A percentile compares a stretch with the other conserved stretches of the same genome.
Conservation (phyloP, 1,284 basidiomycete genomes). For the Microbotryum violaceum region DNA sequence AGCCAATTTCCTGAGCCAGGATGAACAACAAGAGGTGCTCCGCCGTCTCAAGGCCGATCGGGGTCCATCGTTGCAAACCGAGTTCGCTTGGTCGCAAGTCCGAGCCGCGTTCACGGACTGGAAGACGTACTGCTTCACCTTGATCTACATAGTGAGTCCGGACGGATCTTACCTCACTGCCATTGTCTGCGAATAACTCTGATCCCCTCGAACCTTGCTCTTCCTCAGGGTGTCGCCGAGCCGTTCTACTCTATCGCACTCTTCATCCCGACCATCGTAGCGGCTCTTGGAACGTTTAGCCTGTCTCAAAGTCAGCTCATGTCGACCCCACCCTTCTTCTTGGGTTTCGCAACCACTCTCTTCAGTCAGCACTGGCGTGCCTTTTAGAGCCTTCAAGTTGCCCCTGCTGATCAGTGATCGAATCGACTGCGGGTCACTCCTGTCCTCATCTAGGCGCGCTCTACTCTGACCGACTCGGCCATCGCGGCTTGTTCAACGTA, state of each 20-base stretch:
- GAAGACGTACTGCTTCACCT: conserved; percentile 27
- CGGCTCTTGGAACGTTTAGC: conserved; percentile 40
- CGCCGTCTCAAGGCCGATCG: neutral
- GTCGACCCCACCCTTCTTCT: conserved; percentile 38
- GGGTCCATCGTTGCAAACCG: neutral
- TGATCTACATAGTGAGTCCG: neutral
- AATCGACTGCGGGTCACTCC: neutral
- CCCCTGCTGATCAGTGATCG: neutral
- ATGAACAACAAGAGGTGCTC: neutral
- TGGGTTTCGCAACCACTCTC: neutral
- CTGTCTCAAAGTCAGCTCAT: conserved; percentile 42
- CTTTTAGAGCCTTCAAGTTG: conserved; percentile 31
- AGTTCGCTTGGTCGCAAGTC: neutral
- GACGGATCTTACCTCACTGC: too few relatives aligned
- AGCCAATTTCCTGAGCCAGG: conserved; percentile 25
- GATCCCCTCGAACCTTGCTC: neutral
- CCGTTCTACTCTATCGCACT: conserved; percentile 20
- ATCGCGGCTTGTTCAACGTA: neutral
- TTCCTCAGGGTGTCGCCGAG: conserved; percentile 29
- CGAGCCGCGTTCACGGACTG: conserved; percentile 35
- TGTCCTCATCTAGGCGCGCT: conserved; percentile 1
- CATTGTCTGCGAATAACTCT: neutral
- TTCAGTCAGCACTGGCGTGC: neutral
- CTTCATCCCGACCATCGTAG: conserved; percentile 44
- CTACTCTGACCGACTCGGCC: neutral